Evolutionary conservation across 2,329 filamentous ascomycete genomes (phyloP).

Genomic region (Shiraia sp.): DNA sequence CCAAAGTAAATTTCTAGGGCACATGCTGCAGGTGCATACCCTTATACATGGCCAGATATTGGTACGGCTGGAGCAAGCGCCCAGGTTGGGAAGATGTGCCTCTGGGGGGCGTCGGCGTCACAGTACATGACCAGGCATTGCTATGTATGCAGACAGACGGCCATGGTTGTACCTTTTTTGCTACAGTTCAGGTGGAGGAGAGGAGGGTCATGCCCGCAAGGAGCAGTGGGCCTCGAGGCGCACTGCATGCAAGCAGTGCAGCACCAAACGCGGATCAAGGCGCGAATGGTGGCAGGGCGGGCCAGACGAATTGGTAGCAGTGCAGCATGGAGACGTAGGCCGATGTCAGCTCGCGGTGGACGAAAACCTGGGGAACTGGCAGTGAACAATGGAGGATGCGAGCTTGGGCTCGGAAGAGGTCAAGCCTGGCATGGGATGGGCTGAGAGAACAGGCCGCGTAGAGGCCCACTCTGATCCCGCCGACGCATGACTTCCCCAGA

Average conservation of each 20-base stretch:
- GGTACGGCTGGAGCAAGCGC: conserved; percentile 5
- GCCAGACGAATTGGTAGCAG: too few species aligned
- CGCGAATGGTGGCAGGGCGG: too few species aligned
- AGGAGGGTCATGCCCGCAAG: too few species aligned
- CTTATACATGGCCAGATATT: conserved; percentile 8
- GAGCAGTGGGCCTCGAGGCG: too few species aligned
- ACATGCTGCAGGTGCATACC: conserved; percentile 7
- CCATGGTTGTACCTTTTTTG: too few species aligned
- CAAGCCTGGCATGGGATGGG: too few species aligned
- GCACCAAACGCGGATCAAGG: not conserved
- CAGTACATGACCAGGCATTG: conserved; percentile 19
- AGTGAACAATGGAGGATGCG: conserved; percentile 18
- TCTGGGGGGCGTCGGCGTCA: conserved; percentile 24
- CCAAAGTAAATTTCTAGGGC: conserved; percentile 9
- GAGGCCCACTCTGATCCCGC: conserved; percentile 6
- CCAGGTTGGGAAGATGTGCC: conserved; percentile 28
- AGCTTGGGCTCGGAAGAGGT: not conserved
- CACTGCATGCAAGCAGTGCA: not conserved
- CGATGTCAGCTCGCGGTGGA: conserved; percentile 20
- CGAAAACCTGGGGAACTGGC: conserved; percentile 32
- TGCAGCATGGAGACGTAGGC: conserved; percentile 8
- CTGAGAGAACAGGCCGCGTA: not conserved
- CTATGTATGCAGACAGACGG: conserved; percentile 22
- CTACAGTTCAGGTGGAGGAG: too few species aligned
- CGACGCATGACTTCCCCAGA: conserved; percentile 22